Evolutionary conservation across 768 basidiomycete genomes (phyloP).

Genomic region (Cytidiella melzeri): DNA sequence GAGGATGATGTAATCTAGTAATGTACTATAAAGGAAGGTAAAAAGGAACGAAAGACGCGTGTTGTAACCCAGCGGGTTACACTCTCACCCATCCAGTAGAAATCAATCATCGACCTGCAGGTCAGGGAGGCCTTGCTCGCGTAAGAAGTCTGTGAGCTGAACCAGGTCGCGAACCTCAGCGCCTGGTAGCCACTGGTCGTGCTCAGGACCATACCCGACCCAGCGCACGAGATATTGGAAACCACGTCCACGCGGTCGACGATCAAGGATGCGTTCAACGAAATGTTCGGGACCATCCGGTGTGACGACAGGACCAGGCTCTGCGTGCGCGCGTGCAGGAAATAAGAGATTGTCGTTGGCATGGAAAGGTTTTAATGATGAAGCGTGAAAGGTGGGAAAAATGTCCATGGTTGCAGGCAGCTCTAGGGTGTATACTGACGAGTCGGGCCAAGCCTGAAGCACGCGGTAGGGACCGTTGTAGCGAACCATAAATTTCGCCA

Average conservation of each 20-base stretch:
- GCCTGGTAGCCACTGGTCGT: constrained; percentile 24
- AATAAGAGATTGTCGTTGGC: constrained; percentile 34
- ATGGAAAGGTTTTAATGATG: constrained; percentile 21
- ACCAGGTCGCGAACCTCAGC: constrained; percentile 18
- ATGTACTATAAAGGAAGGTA: too few relatives aligned
- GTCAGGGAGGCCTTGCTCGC: background rate
- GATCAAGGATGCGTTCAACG: constrained; percentile 26
- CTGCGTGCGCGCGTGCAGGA: constrained; percentile 23
- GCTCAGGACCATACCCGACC: constrained; percentile 27
- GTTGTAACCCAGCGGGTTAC: too few relatives aligned
- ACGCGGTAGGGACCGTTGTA: constrained; percentile 25
- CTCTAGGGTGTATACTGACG: constrained; percentile 21
- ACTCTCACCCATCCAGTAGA: too few relatives aligned
- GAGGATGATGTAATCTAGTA: too few relatives aligned
- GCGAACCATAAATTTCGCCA: too few relatives aligned
- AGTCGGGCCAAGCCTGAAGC: constrained; percentile 11
- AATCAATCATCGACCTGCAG: too few relatives aligned
- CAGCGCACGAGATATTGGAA: constrained; percentile 30
- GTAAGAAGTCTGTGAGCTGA: constrained; percentile 17
- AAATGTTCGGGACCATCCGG: too few relatives aligned
- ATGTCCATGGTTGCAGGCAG: constrained; percentile 13
- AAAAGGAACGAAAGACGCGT: too few relatives aligned
- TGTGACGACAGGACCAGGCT: constrained; percentile 22
- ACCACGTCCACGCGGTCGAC: constrained; percentile 19
- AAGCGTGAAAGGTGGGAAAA: too few relatives aligned